Conservation (phyloP, 2,329 filamentous ascomycete species). For the Arthrobotrys conoides region DNA sequence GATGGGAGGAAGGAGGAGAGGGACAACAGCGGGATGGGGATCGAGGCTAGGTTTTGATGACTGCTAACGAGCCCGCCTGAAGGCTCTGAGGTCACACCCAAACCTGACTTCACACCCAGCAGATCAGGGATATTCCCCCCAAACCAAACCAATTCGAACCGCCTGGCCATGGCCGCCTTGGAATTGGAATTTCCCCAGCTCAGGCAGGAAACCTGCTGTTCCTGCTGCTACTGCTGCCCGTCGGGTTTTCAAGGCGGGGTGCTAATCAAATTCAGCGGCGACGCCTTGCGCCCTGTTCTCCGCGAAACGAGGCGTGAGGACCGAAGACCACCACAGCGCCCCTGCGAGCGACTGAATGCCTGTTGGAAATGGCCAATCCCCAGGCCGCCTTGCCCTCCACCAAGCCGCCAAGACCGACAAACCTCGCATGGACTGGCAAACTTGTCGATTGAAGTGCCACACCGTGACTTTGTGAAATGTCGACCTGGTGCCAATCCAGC, state of each 20-base stretch:
- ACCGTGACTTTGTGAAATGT: slow-evolving; percentile 43
- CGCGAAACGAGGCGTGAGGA: slow-evolving; percentile 52
- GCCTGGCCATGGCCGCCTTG: slow-evolving; percentile 15
- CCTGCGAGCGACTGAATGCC: slow-evolving; percentile 16
- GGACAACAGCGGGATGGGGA: slow-evolving; percentile 2
- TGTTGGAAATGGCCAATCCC: slow-evolving; percentile 41
- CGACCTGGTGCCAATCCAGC: slow-evolving; percentile 36
- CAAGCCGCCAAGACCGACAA: slow-evolving; percentile 57
- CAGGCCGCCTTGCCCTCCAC: slow-evolving; percentile 24
- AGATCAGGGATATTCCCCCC: slow-evolving; percentile 1
- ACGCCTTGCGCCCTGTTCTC: slow-evolving; percentile 47
- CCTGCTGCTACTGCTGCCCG: no score
- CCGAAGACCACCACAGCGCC: background rate
- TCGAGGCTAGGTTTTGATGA: slow-evolving; percentile 28
- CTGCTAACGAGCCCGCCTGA: slow-evolving; percentile 4
- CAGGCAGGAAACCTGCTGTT: slow-evolving; percentile 18
- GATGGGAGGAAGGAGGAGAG: background rate
- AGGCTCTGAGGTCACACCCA: slow-evolving; percentile 16
- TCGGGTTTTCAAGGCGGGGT: slow-evolving; percentile 43
- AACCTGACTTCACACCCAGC: slow-evolving; percentile 6
- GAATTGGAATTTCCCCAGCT: slow-evolving; percentile 6
- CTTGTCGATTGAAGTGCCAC: slow-evolving; percentile 26
- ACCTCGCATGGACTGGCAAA: slow-evolving; percentile 57
- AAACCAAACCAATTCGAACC: background rate
- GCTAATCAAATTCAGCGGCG: slow-evolving; percentile 41